Conservation (phyloP, 768 basidiomycete species). For the Artomyces pyxidatus region DNA sequence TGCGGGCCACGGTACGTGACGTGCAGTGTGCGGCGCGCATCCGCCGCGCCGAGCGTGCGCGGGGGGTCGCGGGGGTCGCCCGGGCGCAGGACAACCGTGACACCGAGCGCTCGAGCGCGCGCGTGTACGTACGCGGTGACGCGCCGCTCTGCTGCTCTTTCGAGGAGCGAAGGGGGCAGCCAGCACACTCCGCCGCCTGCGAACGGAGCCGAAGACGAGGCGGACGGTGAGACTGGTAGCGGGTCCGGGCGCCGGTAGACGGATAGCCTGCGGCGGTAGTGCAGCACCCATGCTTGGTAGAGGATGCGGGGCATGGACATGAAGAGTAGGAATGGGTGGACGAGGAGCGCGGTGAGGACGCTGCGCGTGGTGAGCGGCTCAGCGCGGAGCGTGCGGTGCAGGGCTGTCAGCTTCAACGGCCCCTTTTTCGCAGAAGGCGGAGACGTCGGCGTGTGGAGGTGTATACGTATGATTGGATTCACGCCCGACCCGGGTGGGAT, state of each 20-base stretch:
- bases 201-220: not conserved
- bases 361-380: constrained; percentile 32
- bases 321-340: constrained; percentile 45
- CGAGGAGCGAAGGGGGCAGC: constrained; percentile 25
- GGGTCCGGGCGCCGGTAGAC: constrained; percentile 58
- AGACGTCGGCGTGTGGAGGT: constrained; percentile 12
- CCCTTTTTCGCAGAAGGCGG: constrained; percentile 20
- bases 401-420: constrained; percentile 45
- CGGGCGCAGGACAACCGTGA: constrained; percentile 33
- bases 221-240: constrained; percentile 19
- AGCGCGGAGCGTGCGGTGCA: constrained; percentile 28
- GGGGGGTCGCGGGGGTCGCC: constrained; percentile 23
- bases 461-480: constrained; percentile 30
- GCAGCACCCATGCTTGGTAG: constrained; percentile 50
- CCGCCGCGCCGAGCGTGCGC: constrained; percentile 9
- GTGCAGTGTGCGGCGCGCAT: constrained; percentile 17
- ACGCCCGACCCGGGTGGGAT: constrained; percentile 20
- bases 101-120: constrained; percentile 27
- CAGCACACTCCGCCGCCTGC: constrained; percentile 25
- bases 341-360: constrained; percentile 31
- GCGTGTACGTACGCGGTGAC: constrained; percentile 27
- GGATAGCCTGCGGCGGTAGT: constrained; percentile 48
- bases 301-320: constrained; percentile 53
- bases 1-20: constrained; percentile 38
- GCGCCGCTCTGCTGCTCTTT: constrained; percentile 21